phyloP scores from a whole-genome alignment of 441 rosid species.

The Omphalea diandra region DNA sequence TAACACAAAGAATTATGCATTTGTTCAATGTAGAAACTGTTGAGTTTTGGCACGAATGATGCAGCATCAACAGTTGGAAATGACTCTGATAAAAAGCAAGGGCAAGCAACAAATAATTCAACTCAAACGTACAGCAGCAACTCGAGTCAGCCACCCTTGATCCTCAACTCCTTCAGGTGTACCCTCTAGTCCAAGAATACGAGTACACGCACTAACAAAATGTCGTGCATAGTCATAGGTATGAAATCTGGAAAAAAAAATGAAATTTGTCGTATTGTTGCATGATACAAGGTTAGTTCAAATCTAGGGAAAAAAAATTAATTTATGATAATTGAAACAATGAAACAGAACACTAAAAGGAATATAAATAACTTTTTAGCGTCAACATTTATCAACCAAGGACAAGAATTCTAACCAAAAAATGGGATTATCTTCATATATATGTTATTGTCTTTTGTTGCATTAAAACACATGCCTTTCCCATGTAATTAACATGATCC shows the following conservation, averaged over 20 bases:
- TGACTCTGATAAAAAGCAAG: slow-evolving; percentile 16
- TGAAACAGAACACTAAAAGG: neutral
- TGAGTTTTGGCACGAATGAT: slow-evolving; percentile 18
- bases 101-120: slow-evolving; percentile 27
- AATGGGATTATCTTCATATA: neutral
- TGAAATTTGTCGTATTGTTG: neutral
- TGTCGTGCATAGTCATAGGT: slow-evolving; percentile 99
- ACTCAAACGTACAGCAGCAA: slow-evolving; percentile 79
- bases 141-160: slow-evolving; percentile 96
- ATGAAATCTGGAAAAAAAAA: slow-evolving; percentile 65
- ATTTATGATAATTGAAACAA: neutral
- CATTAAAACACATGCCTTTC: neutral
- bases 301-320: neutral
- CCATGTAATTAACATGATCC: neutral
- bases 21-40: slow-evolving; percentile 7
- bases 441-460: neutral
- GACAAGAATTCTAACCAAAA: neutral
- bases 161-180: slow-evolving; percentile 99
- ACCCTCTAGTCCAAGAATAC: slow-evolving; percentile 98
- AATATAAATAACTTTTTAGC: neutral
- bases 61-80: slow-evolving; percentile 8
- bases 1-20: neutral
- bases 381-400: neutral
- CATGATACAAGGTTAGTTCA: neutral
- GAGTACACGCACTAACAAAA: slow-evolving; percentile 98